Percentiles rank a stretch among this genome's conserved stretches.
Evolutionary conservation across 164 flowering plant genomes (phyloP).

Genomic region (Umbellularia californica): DNA sequence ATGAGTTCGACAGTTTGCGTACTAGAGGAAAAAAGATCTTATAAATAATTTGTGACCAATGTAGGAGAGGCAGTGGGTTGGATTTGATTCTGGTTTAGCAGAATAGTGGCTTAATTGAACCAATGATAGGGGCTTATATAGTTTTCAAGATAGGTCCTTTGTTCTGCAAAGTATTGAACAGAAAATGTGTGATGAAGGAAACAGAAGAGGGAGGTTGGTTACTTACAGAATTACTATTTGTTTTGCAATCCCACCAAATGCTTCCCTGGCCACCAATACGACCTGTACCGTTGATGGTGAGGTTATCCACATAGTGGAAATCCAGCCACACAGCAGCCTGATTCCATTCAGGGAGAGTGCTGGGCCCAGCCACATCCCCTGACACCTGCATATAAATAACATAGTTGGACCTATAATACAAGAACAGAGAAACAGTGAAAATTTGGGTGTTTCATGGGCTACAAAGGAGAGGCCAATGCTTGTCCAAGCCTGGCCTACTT

Average conservation of each 20-base stretch:
- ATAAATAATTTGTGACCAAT: background rate
- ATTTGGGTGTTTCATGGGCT: too few relatives aligned
- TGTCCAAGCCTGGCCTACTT: too few relatives aligned
- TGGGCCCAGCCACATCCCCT: background rate
- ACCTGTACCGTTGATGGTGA: background rate
- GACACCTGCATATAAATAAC: background rate
- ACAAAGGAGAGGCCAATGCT: too few relatives aligned
- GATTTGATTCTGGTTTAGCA: background rate
- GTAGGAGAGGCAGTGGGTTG: background rate
- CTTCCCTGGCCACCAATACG: constrained; percentile 1
- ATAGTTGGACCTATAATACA: background rate
- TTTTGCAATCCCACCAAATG: constrained; percentile 1
- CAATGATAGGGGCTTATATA: too few relatives aligned
- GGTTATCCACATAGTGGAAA: background rate
- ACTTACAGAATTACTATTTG: background rate
- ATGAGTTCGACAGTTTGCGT: too few relatives aligned
- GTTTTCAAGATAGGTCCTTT: too few relatives aligned
- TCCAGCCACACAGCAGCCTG: background rate
- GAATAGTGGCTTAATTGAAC: too few relatives aligned
- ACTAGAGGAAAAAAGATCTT: too few relatives aligned
- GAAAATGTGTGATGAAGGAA: too few relatives aligned
- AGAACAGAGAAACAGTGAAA: background rate
- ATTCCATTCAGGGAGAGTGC: background rate
- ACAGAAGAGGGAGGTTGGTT: background rate
- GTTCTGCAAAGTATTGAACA: too few relatives aligned